These are phyloP conservation scores for Podosphaera xanthii DNA, from an alignment of 2,329 filamentous ascomycete genomes.

Conservation along the genomic window DNA sequence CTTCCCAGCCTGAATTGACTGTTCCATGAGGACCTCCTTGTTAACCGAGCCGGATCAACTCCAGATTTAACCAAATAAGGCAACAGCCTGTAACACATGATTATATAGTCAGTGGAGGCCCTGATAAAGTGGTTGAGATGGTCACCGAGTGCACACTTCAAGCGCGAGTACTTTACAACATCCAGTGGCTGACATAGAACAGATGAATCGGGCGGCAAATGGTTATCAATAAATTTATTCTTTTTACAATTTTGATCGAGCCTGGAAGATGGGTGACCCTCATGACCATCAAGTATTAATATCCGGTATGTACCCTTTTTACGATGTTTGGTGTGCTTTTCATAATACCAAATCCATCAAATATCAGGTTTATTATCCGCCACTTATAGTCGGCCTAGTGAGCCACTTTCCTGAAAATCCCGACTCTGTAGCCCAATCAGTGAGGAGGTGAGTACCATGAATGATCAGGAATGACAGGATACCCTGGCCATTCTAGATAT, in stretches of 20 bases:
- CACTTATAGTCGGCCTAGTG: conserved; percentile 15
- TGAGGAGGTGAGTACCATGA: conserved; percentile 7
- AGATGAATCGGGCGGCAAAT: conserved; percentile 14
- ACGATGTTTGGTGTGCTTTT: conserved; percentile 12
- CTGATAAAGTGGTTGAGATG: conserved; percentile 14
- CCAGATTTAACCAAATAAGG: too few relatives aligned
- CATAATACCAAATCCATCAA: conserved; percentile 18
- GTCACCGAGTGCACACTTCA: conserved; percentile 17
- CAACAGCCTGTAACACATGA: conserved; percentile 11
- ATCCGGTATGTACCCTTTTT: conserved; percentile 15
- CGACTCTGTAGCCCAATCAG: conserved; percentile 10
- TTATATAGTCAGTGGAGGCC: conserved; percentile 15
- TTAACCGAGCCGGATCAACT: not conserved
- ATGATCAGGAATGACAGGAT: conserved; percentile 12
- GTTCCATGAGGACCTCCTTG: too few relatives aligned
- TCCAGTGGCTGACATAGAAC: conserved; percentile 20
- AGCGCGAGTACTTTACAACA: conserved; percentile 17
- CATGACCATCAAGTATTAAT: conserved; percentile 19
- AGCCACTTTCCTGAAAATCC: conserved; percentile 12
- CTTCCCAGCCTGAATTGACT: too few relatives aligned
- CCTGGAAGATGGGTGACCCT: conserved; percentile 10
- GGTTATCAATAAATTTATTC: conserved; percentile 18
- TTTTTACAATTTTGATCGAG: conserved; percentile 18
- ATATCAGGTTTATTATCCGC: conserved; percentile 17
- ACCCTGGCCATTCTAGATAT: conserved; percentile 3